phyloP scores from a whole-genome alignment of 2,329 filamentous ascomycete species.

The Fusarium pseudograminearum region DNA sequence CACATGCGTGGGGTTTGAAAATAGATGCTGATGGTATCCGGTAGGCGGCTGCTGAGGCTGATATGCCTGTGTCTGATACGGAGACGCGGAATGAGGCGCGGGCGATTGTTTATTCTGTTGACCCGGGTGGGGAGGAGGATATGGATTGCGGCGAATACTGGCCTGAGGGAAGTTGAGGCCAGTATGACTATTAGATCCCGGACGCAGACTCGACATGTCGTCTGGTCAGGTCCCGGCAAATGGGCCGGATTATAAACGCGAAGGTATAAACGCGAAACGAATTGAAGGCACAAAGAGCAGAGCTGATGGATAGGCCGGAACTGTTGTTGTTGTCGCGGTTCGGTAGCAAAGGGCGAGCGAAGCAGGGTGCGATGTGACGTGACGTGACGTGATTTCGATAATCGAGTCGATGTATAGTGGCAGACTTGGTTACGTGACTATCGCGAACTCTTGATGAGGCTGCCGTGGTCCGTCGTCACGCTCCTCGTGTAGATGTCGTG shows the following conservation, averaged over 20 bases:
- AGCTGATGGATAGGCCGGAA: conserved; percentile 18
- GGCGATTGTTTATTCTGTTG: conserved; percentile 68
- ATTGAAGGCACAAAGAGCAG: conserved; percentile 16
- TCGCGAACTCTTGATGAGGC: conserved; percentile 28
- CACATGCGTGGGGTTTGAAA: conserved; percentile 61
- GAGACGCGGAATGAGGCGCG: conserved; percentile 65
- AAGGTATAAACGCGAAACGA: conserved; percentile 25
- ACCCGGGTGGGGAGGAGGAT: conserved; percentile 61
- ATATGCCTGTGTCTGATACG: conserved; percentile 67
- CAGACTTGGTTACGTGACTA: conserved; percentile 22
- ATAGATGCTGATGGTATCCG: conserved; percentile 66
- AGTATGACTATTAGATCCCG: conserved; percentile 64
- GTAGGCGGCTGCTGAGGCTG: conserved; percentile 64
- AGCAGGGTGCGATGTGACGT: conserved; percentile 32
- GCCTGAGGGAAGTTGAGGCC: conserved; percentile 66
- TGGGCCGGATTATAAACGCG: conserved; percentile 36
- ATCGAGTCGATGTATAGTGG: conserved; percentile 16
- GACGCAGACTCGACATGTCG: conserved; percentile 63
- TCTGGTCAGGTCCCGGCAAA: conserved; percentile 42
- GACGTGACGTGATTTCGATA: conserved; percentile 35
- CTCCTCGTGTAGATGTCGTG: conserved; percentile 27
- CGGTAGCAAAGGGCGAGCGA: conserved; percentile 23
- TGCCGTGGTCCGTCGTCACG: conserved; percentile 31
- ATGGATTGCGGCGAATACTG: conserved; percentile 61
- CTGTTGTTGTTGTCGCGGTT: conserved; percentile 33